A percentile compares a stretch with the other conserved stretches of the same genome.
Conservation (phyloP, 805 yeast genomes). For the Clavispora asparagi region DNA sequence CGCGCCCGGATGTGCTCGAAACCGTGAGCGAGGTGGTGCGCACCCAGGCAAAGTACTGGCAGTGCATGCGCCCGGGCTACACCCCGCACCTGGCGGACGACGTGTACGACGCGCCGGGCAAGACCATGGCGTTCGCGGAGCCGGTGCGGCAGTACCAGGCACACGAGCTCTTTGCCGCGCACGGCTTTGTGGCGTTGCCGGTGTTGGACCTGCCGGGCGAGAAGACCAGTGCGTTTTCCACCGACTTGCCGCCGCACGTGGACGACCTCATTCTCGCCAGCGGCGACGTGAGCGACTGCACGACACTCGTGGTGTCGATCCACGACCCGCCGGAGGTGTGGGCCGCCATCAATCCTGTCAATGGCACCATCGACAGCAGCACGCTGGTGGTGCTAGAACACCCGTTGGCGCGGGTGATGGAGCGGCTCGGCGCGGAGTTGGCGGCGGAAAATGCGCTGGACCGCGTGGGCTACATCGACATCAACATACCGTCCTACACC, state of each 20-base stretch:
- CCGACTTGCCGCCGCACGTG: constrained; percentile 43
- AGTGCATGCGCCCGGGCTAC: constrained; percentile 67
- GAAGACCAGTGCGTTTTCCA: constrained; percentile 22
- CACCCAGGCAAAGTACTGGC: constrained; percentile 84
- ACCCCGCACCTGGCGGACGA: constrained; percentile 37
- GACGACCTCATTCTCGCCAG: constrained; percentile 70
- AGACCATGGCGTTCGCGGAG: constrained; percentile 55
- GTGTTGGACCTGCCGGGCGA: constrained; percentile 32
- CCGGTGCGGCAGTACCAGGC: constrained; percentile 74
- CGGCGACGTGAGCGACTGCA: constrained; percentile 57
- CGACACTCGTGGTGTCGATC: constrained; percentile 63
- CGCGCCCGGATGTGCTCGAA: constrained; percentile 71
- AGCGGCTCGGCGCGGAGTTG: constrained; percentile 43
- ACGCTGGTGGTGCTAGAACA: constrained; percentile 75
- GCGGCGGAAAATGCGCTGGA: constrained; percentile 14
- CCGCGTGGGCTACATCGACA: constrained; percentile 72
- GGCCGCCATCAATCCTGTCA: constrained; percentile 77
- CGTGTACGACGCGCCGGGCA: constrained; percentile 35
- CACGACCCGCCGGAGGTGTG: constrained; percentile 93
- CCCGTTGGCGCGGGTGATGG: constrained; percentile 55
- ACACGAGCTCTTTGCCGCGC: constrained; percentile 46
- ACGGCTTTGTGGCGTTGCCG: constrained; percentile 65
- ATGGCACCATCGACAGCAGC: constrained; percentile 71
- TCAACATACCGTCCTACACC: constrained; percentile 61
- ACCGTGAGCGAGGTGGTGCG: constrained; percentile 77